These are phyloP conservation scores for Saturnispora hagleri DNA, from an alignment of 805 yeast genomes.

Conservation along the genomic window DNA sequence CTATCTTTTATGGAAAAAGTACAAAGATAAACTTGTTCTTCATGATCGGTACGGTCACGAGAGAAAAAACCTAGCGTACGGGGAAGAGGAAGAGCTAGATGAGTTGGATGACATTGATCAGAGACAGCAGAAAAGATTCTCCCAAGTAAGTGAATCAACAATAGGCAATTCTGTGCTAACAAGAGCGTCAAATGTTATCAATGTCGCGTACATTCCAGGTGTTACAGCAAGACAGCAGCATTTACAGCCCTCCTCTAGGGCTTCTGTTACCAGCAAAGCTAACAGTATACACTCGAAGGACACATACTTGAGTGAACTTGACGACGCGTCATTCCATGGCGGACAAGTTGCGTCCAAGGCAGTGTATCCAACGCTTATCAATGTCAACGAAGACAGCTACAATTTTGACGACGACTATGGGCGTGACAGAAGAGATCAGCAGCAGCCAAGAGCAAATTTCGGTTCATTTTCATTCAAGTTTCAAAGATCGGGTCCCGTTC, in stretches of 20 bases:
- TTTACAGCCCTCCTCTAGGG: conserved; percentile 21
- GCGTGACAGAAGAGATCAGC: not conserved
- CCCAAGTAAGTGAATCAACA: conserved; percentile 25
- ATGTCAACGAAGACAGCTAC: conserved; percentile 22
- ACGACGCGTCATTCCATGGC: conserved; percentile 26
- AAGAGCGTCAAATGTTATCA: conserved; percentile 79
- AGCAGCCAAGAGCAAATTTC: not conserved
- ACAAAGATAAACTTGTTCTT: conserved; percentile 27
- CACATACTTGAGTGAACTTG: conserved; percentile 27
- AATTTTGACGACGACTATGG: conserved; percentile 13
- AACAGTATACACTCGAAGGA: conserved; percentile 25
- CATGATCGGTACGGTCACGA: conserved; percentile 21
- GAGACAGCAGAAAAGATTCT: conserved; percentile 17
- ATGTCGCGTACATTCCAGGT: conserved; percentile 92
- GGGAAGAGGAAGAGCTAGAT: not conserved
- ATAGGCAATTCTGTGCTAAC: conserved; percentile 59
- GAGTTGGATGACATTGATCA: conserved; percentile 12
- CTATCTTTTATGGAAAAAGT: conserved; percentile 36
- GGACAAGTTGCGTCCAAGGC: conserved; percentile 25
- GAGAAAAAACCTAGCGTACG: not conserved
- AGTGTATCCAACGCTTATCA: conserved; percentile 20
- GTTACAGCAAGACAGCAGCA: conserved; percentile 47
- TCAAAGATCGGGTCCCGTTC: not conserved
- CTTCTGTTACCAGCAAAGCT: conserved; percentile 17
- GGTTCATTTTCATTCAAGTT: conserved; percentile 7